These are phyloP conservation scores for Sugiyamaella boreocaroliniensis DNA, from an alignment of 805 yeast species.

Conservation along the genomic window DNA sequence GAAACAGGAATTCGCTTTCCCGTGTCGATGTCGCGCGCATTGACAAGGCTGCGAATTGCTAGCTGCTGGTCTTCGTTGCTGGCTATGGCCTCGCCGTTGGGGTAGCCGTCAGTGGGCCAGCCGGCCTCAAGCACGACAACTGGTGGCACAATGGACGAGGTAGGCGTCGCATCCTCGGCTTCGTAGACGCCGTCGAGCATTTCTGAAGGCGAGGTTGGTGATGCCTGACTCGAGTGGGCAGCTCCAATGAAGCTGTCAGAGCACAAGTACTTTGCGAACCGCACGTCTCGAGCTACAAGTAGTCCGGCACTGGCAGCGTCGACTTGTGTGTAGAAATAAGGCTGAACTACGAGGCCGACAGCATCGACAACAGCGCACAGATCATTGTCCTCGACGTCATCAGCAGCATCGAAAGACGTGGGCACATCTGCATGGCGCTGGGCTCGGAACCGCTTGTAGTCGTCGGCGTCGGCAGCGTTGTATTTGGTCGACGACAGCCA, in stretches of 20 bases:
- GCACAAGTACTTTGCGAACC: slow-evolving; percentile 48
- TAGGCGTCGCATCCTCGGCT: not conserved
- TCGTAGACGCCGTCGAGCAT: not conserved
- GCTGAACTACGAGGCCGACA: slow-evolving; percentile 68
- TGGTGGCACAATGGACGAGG: slow-evolving; percentile 3
- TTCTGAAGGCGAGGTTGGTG: not conserved
- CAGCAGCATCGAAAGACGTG: not conserved
- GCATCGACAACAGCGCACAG: slow-evolving; percentile 73
- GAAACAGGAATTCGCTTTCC: slow-evolving; percentile 12
- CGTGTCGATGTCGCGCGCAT: slow-evolving; percentile 22
- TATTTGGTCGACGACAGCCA: slow-evolving; percentile 31
- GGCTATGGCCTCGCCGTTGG: slow-evolving; percentile 67
- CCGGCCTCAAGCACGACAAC: slow-evolving; percentile 78
- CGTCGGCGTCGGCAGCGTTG: slow-evolving; percentile 16
- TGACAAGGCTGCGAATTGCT: slow-evolving; percentile 55
- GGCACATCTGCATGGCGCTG: not conserved
- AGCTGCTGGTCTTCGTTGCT: slow-evolving; percentile 57
- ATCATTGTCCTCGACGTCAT: slow-evolving; percentile 41
- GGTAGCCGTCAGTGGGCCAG: slow-evolving; percentile 77
- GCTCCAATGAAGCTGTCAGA: slow-evolving; percentile 26
- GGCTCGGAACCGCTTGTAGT: slow-evolving; percentile 25
- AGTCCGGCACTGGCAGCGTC: slow-evolving; percentile 58
- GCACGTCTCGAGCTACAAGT: slow-evolving; percentile 55
- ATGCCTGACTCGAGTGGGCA: slow-evolving; percentile 10
- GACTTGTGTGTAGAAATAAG: slow-evolving; percentile 59